Evolutionary conservation across 208 protist species (phyloP), one percentile per base, ranked within the genome.

Genomic region (Wallacemonas sp.): DNA sequence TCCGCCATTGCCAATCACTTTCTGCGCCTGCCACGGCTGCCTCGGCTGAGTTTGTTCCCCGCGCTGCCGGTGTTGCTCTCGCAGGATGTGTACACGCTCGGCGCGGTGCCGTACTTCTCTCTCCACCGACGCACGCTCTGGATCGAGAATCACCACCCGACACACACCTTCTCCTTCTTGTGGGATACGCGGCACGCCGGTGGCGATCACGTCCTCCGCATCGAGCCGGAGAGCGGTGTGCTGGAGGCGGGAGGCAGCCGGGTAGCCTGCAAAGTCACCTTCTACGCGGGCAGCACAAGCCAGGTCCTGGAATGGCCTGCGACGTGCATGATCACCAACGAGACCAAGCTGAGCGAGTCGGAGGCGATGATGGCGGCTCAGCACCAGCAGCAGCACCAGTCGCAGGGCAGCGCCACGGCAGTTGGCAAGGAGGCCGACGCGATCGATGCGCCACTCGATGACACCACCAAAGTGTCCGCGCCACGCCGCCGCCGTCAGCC

Each of bases 231-330:
- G 26, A 60, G 62, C 19, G 91, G 91, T 14, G 46, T 79, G 15
- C 28, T 96, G 9, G 46, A 55, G 46, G 87, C 91, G 5, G 45
- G 44, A 19, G 88, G 88, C 2, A 56, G 68, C 33, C 26, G 61
- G 11, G 70, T 80, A 12, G 70, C 62, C 6, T 90, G 88, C 49
- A 62, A 60, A 38, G 19, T 96, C 27, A 62, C 71, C 34, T 67
- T 96, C 46, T 85, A 95, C 61, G 86, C 73, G 26, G 91, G 91
- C 31, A 91, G 84, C 46, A 80, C 86, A 17, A 90, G 80, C 34
- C 91, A 96, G 64, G 51, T 94, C 30, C 55, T 96, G 2, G 75
- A 91, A 62, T 72, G 79, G 30, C 61, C 86, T 28, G 59, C 91
- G 22, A 69, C 77, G 41, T 96, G 91, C 58, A 31, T 65, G 38